These are phyloP conservation scores for Lentinula lateritia DNA, from an alignment of 768 basidiomycete species.

Conservation along the genomic window DNA sequence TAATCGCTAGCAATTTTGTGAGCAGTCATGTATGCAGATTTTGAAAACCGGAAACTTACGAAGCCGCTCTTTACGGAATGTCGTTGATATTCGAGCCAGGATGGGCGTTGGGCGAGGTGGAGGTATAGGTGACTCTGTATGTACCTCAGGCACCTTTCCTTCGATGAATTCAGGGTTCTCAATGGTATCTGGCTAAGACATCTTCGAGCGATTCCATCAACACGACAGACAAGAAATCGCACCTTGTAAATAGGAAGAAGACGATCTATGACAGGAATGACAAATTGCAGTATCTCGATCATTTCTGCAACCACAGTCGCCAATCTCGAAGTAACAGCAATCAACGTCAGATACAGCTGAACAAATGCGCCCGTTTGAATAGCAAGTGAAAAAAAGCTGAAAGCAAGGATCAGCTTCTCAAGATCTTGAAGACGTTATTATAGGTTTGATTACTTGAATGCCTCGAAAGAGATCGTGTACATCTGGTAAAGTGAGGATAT, in stretches of 20 bases:
- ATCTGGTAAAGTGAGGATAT: slow-evolving; percentile 27
- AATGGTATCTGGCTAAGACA: background rate
- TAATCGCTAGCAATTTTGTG: background rate
- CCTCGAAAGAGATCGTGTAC: slow-evolving; percentile 36
- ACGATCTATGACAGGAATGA: slow-evolving; percentile 19
- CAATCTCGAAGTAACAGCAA: slow-evolving; percentile 58
- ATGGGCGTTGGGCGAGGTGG: background rate
- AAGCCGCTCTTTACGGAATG: background rate
- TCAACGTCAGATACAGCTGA: slow-evolving; percentile 57
- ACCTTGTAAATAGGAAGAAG: slow-evolving; percentile 28
- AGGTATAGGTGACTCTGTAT: background rate
- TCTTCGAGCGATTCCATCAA: background rate
- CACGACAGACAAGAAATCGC: slow-evolving; percentile 6
- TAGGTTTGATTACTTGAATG: slow-evolving; percentile 43
- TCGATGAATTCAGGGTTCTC: too few relatives aligned
- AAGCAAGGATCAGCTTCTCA: background rate
- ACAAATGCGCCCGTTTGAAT: slow-evolving; percentile 75
- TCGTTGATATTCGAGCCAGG: background rate
- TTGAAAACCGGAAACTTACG: background rate
- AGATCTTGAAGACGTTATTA: slow-evolving; percentile 7
- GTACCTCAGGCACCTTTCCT: background rate
- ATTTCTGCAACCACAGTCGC: slow-evolving; percentile 39
- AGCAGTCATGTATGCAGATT: background rate
- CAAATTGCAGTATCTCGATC: slow-evolving; percentile 26
- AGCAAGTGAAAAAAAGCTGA: slow-evolving; percentile 54